phyloP scores from a whole-genome alignment of 257 asterid species.

The Jacaranda copaia region DNA sequence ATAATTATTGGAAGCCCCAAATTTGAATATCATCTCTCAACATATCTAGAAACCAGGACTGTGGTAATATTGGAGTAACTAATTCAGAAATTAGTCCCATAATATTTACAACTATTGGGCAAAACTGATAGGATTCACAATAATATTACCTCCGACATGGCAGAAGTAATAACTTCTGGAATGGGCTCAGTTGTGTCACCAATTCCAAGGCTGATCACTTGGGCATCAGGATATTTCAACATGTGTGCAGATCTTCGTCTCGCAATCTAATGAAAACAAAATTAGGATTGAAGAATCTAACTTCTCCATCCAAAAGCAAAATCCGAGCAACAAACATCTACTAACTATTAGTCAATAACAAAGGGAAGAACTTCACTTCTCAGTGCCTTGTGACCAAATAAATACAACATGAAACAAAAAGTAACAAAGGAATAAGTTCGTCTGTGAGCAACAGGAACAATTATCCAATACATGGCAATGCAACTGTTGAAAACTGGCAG shows the following conservation, averaged over 20 bases:
- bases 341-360: no score
- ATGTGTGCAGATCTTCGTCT: constrained; percentile 83
- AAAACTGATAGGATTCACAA: constrained; percentile 22
- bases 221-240: constrained; percentile 79
- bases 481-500: constrained; percentile 5
- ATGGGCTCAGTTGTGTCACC: constrained; percentile 99
- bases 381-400: constrained; percentile 1
- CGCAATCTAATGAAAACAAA: constrained; percentile 66
- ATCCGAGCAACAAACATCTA: no score
- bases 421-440: neutral
- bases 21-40: neutral
- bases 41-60: constrained; percentile 2
- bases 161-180: constrained; percentile 87
- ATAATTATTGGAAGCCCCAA: neutral
- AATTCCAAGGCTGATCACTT: constrained; percentile 95
- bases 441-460: neutral
- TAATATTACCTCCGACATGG: constrained; percentile 83
- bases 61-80: constrained; percentile 8
- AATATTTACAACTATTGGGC: constrained; percentile 12
- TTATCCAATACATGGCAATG: neutral
- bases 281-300: neutral
- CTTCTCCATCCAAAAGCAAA: no score
- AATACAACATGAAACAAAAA: neutral
- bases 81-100: constrained; percentile 9
- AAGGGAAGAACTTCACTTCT: neutral